Evolutionary conservation across 371 early-diverging fungal genomes (phyloP), one percentile per base, ranked within the genome.

Genomic region (Mortierella polycephala): DNA sequence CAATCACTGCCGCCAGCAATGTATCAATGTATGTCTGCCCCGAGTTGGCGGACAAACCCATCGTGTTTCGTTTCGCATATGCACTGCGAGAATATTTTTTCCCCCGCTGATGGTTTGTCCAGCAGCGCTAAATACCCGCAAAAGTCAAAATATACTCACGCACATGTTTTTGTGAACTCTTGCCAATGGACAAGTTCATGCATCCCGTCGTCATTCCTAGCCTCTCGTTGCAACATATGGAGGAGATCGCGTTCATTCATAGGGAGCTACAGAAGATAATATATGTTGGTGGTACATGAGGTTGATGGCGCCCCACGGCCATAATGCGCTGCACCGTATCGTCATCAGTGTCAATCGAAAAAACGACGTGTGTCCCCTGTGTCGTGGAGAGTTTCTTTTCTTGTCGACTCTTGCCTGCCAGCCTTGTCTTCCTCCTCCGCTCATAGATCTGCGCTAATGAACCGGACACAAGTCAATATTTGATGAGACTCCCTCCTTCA

Each of bases 171-270:
- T 60, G 30, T 16, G 50, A 13, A 21, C 40, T 51, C 21, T n/a
- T n/a, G 30, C 40, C 49, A 30, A 21, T 18, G 5, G 9, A 49
- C 12, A 37, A 47, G 21, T 46, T 37, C 37, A 39, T 67, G 30
- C 30, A 30, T 30, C 30, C 30, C 30, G 2, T 30, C 30, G 30
- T 30, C 30, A 30, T 30, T 4, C 39, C 47, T 42, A 47, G 47
- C 61, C 60, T 67, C 55, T 60, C 61, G 16, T 54, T 60, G 20
- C 47, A 8, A 40, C 67, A 60, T 67, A 60, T 55, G 67, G n/a
- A 13, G 39, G 11, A 30, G 30, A 4, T 46, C 39, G 18, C 41
- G 40, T 64, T 41, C 57, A 56, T 49, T 30, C 49, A 49, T 41
- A 20, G 47, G 30, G 4, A 30, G 30, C 30, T 30, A 30, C 30